Conservation (phyloP, 768 basidiomycete genomes). For the Boletus subparvulus region DNA sequence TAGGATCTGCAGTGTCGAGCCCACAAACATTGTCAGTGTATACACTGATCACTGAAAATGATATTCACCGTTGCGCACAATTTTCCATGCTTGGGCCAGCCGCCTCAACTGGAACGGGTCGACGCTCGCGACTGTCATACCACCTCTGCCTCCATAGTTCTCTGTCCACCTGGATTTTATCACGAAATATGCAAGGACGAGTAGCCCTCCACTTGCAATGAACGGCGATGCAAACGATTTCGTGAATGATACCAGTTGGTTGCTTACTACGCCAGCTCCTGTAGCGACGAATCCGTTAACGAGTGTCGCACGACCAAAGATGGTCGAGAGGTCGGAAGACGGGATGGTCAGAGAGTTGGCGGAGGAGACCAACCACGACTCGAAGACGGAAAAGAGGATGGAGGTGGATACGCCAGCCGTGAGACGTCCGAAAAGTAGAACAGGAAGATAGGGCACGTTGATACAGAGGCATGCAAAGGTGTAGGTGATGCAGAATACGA, state of each 20-base stretch:
- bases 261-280: slow-evolving; percentile 62
- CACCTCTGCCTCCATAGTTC: slow-evolving; percentile 59
- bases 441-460: slow-evolving; percentile 52
- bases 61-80: slow-evolving; percentile 50
- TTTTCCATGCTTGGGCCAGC: slow-evolving; percentile 54
- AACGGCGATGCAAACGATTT: slow-evolving; percentile 63
- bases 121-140: slow-evolving; percentile 12
- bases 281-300: slow-evolving; percentile 74
- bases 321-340: slow-evolving; percentile 58
- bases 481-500: slow-evolving; percentile 72
- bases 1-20: slow-evolving; percentile 44
- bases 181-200: slow-evolving; percentile 53
- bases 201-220: slow-evolving; percentile 56
- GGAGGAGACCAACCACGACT: slow-evolving; percentile 74
- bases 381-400: slow-evolving; percentile 74
- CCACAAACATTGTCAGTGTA: background rate
- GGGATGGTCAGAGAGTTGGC: slow-evolving; percentile 51
- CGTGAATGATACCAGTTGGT: slow-evolving; percentile 56
- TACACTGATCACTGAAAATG: background rate
- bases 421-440: slow-evolving; percentile 62
- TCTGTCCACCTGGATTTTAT: slow-evolving; percentile 64
- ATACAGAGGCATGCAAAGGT: slow-evolving; percentile 58
- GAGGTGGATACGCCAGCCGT: slow-evolving; percentile 73
- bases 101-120: slow-evolving; percentile 55
- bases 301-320: slow-evolving; percentile 72